A percentile compares a stretch with the other conserved stretches of the same genome.
These are phyloP conservation scores for Hebeloma cylindrosporum DNA, from an alignment of 768 basidiomycete species.

Conservation along the genomic window DNA sequence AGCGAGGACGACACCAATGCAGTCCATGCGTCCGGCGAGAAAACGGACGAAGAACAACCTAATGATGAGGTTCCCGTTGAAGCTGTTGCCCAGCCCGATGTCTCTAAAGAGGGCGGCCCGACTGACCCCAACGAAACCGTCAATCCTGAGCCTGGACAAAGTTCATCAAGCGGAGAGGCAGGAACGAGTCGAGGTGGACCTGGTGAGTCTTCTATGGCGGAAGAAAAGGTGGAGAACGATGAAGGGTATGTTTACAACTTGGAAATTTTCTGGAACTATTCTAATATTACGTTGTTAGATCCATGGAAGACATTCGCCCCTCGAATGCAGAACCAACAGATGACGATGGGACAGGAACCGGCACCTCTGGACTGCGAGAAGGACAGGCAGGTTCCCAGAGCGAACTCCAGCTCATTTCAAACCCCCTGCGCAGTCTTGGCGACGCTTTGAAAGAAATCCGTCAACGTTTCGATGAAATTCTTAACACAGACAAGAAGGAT, in stretches of 20 bases:
- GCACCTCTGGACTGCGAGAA: constrained; percentile 44
- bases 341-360: constrained; percentile 28
- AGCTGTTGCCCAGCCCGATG: constrained; percentile 42
- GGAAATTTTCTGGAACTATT: not conserved
- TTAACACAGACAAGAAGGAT: constrained; percentile 41
- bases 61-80: constrained; percentile 33
- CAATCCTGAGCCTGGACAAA: constrained; percentile 29
- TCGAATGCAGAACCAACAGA: constrained; percentile 15
- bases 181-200: constrained; percentile 29
- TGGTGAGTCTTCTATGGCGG: constrained; percentile 27
- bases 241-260: constrained; percentile 31
- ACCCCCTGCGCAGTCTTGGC: constrained; percentile 77
- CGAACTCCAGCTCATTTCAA: constrained; percentile 38
- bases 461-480: constrained; percentile 82
- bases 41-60: constrained; percentile 4
- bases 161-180: constrained; percentile 30
- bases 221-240: constrained; percentile 30
- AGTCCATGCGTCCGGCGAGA: not conserved
- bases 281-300: constrained; percentile 6
- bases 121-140: constrained; percentile 30
- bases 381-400: constrained; percentile 42
- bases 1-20: not conserved
- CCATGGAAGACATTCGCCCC: constrained; percentile 12
- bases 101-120: constrained; percentile 41
- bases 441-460: constrained; percentile 81